Percentiles rank a stretch among this genome's conserved stretches.
These are phyloP conservation scores for Blastobotrys peoriensis DNA, from an alignment of 805 yeast genomes.

Conservation along the genomic window DNA sequence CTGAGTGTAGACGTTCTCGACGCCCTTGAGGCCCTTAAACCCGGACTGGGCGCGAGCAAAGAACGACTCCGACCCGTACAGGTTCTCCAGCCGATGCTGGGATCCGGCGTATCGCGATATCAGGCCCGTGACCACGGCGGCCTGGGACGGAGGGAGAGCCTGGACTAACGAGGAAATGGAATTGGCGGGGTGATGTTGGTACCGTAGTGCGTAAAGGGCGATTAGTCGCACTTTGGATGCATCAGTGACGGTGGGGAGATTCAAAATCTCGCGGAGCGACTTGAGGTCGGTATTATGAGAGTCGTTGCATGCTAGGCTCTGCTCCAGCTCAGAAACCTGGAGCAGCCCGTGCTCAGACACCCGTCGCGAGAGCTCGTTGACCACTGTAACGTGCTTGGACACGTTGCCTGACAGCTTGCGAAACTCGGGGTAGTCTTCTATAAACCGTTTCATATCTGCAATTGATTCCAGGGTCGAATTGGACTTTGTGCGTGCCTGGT, in stretches of 20 bases:
- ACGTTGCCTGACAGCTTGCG: constrained; percentile 82
- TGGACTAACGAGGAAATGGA: constrained; percentile 30
- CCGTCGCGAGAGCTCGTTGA: constrained; percentile 75
- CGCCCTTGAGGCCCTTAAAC: constrained; percentile 39
- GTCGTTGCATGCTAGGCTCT: constrained; percentile 65
- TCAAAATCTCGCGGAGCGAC: constrained; percentile 52
- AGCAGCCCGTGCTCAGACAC: constrained; percentile 60
- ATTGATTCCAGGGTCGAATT: constrained; percentile 68
- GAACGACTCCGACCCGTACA: constrained; percentile 34
- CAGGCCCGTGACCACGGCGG: constrained; percentile 39
- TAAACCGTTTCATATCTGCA: constrained; percentile 83
- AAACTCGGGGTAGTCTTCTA: constrained; percentile 92
- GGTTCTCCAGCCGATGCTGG: constrained; percentile 38
- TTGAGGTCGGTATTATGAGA: constrained; percentile 51
- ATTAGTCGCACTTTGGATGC: constrained; percentile 65
- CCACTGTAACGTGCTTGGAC: constrained; percentile 85
- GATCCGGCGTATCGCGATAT: constrained; percentile 39
- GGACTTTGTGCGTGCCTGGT: constrained; percentile 73
- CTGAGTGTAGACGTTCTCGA: constrained; percentile 72
- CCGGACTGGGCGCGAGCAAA: constrained; percentile 38
- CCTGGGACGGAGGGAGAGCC: constrained; percentile 17
- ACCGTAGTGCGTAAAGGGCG: constrained; percentile 66
- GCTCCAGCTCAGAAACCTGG: constrained; percentile 88
- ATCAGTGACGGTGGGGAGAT: constrained; percentile 36
- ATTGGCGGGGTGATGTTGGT: constrained; percentile 47